Conservation (phyloP, 768 basidiomycete species). For the Mycena latifolia region DNA sequence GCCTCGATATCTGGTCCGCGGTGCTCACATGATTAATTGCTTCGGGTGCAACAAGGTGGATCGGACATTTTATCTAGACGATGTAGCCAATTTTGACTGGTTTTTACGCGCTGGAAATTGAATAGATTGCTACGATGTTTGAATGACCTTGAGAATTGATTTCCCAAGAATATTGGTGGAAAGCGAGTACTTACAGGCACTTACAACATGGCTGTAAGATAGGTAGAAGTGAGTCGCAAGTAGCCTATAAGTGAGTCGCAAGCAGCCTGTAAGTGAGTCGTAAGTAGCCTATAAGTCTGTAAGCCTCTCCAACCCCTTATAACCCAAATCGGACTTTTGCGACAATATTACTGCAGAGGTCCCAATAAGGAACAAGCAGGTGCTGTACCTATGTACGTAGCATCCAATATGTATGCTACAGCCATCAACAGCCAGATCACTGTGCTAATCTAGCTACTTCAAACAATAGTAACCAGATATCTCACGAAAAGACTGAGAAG, state of each 20-base stretch:
- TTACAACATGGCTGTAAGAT: background rate
- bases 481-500: too few species aligned
- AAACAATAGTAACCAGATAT: too few species aligned
- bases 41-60: conserved; percentile 7
- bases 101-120: conserved; percentile 14
- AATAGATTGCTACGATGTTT: background rate
- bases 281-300: too few species aligned
- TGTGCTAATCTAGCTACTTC: too few species aligned
- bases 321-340: background rate
- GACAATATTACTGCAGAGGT: too few species aligned
- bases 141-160: background rate
- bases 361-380: too few species aligned
- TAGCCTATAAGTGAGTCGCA: background rate
- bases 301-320: conserved; percentile 16
- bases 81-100: conserved; percentile 17
- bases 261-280: too few species aligned
- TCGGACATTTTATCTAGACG: conserved; percentile 16
- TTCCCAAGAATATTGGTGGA: background rate
- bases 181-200: conserved; percentile 1
- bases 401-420: too few species aligned
- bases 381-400: too few species aligned
- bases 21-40: conserved; percentile 21
- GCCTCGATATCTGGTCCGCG: conserved; percentile 22
- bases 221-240: background rate
- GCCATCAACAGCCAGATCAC: too few species aligned